Evolutionary conservation across 208 protist species (phyloP).

Genomic region (Leptomonas seymouri): DNA sequence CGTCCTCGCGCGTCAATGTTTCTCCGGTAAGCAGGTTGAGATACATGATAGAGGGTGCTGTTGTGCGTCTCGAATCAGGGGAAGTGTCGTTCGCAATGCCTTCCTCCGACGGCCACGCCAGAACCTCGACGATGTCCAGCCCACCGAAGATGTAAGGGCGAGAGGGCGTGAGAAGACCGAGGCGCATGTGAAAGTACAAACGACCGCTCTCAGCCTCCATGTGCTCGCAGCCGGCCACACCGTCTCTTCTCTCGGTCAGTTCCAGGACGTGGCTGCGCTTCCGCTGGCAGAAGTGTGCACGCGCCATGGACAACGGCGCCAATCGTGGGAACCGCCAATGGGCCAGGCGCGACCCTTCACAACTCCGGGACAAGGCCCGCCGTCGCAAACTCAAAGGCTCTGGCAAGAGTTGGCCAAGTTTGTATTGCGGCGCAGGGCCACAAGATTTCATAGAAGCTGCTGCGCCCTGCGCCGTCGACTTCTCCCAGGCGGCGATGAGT

Average conservation of each 20-base stretch:
- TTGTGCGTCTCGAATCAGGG: background rate
- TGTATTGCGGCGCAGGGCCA: constrained; percentile 22
- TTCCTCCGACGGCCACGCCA: constrained; percentile 27
- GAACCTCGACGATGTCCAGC: constrained; percentile 54
- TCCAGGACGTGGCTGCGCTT: constrained; percentile 27
- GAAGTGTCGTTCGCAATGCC: constrained; percentile 1
- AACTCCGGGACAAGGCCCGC: constrained; percentile 17
- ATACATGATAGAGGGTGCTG: constrained; percentile 23
- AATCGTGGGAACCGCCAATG: constrained; percentile 9
- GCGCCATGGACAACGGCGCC: constrained; percentile 29
- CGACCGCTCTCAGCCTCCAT: constrained; percentile 15
- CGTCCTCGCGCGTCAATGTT: constrained; percentile 32
- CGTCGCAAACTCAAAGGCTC: constrained; percentile 31
- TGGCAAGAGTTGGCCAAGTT: constrained; percentile 24
- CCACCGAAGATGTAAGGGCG: constrained; percentile 76
- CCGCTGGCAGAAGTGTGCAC: constrained; percentile 25
- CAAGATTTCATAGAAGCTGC: background rate
- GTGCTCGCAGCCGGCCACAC: constrained; percentile 1
- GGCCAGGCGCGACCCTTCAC: constrained; percentile 1
- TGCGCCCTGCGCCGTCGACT: background rate
- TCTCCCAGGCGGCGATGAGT: constrained; percentile 52
- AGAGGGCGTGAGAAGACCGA: constrained; percentile 77
- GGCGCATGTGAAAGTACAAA: constrained; percentile 73
- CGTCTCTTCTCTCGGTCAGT: constrained; percentile 2
- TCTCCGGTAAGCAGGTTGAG: constrained; percentile 38